A percentile compares a stretch with the other conserved stretches of the same genome.
Evolutionary conservation across 805 yeast genomes (phyloP).

Genomic region (Ogataea corticis): DNA sequence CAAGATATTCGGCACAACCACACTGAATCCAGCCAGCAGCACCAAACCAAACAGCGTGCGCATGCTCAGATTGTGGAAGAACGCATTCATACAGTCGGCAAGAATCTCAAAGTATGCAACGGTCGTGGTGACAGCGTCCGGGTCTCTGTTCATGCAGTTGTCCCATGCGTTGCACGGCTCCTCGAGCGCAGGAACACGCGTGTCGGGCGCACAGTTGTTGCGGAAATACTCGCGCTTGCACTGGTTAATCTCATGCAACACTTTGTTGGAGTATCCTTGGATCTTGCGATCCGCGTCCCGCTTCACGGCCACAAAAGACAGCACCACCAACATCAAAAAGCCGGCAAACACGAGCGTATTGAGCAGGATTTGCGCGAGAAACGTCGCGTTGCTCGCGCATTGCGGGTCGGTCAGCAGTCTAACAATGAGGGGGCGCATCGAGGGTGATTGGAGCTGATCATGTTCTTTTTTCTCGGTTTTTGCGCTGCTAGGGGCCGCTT

Average conservation of each 20-base stretch:
- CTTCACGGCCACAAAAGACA: constrained; percentile 29
- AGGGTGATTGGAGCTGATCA: constrained; percentile 9
- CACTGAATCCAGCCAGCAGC: constrained; percentile 14
- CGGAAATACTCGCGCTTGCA: constrained; percentile 70
- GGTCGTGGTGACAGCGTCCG: constrained; percentile 42
- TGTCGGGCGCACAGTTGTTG: constrained; percentile 68
- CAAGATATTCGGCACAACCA: constrained; percentile 31
- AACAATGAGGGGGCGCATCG: too few species aligned
- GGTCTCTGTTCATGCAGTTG: constrained; percentile 80
- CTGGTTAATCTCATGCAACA: constrained; percentile 59
- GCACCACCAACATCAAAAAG: constrained; percentile 18
- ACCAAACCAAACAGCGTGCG: constrained; percentile 27
- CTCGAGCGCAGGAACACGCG: constrained; percentile 75
- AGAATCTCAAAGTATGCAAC: constrained; percentile 35
- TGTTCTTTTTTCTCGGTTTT: too few species aligned
- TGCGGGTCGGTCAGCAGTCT: constrained; percentile 32
- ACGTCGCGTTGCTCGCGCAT: constrained; percentile 28
- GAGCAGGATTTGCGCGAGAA: constrained; percentile 27
- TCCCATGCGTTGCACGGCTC: constrained; percentile 71
- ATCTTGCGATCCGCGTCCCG: constrained; percentile 71
- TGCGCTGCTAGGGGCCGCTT: too few species aligned
- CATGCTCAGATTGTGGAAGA: constrained; percentile 31
- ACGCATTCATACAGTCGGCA: constrained; percentile 36
- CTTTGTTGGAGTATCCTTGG: constrained; percentile 59
- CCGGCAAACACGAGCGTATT: constrained; percentile 27